Percentiles rank a stretch among this genome's conserved stretches.
These are phyloP conservation scores for Corrigiola litoralis DNA, from an alignment of 179 eudicot species.

Conservation along the genomic window DNA sequence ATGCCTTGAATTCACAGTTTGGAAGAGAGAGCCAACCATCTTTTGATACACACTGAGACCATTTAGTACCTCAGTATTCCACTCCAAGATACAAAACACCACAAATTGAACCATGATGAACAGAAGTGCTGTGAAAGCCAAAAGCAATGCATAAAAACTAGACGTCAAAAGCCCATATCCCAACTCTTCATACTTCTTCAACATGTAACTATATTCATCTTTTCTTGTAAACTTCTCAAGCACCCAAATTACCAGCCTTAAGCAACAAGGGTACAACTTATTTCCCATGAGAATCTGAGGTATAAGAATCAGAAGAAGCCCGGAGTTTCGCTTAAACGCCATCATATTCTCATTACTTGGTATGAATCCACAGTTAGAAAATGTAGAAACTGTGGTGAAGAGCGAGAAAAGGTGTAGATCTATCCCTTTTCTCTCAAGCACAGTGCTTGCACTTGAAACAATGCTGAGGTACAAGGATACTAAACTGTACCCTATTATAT, in stretches of 20 bases:
- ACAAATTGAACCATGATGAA: conserved; percentile 42
- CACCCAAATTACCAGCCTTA: conserved; percentile 38
- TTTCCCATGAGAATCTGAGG: conserved; percentile 56
- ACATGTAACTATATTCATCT: conserved; percentile 35
- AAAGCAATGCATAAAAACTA: conserved; percentile 15
- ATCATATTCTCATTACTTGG: conserved; percentile 69
- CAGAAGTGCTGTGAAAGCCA: conserved; percentile 38
- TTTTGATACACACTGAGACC: conserved; percentile 41
- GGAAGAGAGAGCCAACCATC: conserved; percentile 41
- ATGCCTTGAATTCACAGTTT: conserved; percentile 47
- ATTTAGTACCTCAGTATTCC: conserved; percentile 32
- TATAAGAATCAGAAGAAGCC: conserved; percentile 41
- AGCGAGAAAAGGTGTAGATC: conserved; percentile 28
- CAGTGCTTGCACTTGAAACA: conserved; percentile 25
- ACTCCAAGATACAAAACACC: conserved; percentile 43
- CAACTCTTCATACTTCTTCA: conserved; percentile 24
- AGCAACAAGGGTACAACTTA: conserved; percentile 38
- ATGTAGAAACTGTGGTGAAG: conserved; percentile 42
- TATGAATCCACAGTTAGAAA: conserved; percentile 56
- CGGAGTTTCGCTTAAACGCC: conserved; percentile 40
- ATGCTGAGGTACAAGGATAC: conserved; percentile 27
- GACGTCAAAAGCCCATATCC: conserved; percentile 42
- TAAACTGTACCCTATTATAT: conserved; percentile 25
- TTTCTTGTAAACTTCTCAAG: conserved; percentile 31
- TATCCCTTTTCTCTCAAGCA: conserved; percentile 33